Conservation (phyloP, 2,329 filamentous ascomycete genomes). For the Annulohypoxylon truncatum region DNA sequence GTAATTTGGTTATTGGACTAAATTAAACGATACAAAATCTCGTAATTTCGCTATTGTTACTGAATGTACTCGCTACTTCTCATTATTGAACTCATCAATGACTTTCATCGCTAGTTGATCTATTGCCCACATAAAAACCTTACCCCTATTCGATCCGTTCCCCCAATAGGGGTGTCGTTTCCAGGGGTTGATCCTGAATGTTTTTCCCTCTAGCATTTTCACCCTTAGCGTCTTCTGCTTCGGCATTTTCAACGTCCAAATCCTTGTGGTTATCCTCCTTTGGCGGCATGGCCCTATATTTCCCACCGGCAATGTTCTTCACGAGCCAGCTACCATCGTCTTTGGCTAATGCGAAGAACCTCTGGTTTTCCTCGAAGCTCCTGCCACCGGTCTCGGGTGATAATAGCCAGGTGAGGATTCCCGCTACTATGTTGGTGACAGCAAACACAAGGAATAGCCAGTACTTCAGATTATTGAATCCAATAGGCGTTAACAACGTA, state of each 20-base stretch:
- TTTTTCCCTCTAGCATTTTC: not conserved
- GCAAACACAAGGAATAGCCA: constrained; percentile 69
- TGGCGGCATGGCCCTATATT: constrained; percentile 51
- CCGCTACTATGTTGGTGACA: constrained; percentile 65
- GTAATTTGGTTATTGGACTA: not conserved
- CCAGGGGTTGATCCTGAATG: not conserved
- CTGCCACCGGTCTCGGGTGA: constrained; percentile 67
- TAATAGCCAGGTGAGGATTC: constrained; percentile 63
- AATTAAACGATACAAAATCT: not conserved
- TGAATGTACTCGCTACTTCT: not conserved
- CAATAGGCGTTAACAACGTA: constrained; percentile 67
- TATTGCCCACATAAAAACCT: not conserved
- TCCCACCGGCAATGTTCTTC: constrained; percentile 62
- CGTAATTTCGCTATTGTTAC: not conserved
- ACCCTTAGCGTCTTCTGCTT: constrained; percentile 9
- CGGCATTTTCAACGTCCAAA: constrained; percentile 26
- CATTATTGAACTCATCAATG: not conserved
- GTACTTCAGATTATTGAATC: constrained; percentile 70
- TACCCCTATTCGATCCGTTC: not conserved
- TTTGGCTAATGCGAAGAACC: constrained; percentile 66
- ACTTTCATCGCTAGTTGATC: not conserved
- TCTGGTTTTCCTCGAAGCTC: constrained; percentile 70
- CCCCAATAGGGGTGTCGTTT: not conserved
- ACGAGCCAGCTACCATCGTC: constrained; percentile 66
- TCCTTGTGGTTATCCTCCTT: constrained; percentile 22